phyloP scores from a whole-genome alignment of 176 grass and related monocot species.

The Zizania latifolia region DNA sequence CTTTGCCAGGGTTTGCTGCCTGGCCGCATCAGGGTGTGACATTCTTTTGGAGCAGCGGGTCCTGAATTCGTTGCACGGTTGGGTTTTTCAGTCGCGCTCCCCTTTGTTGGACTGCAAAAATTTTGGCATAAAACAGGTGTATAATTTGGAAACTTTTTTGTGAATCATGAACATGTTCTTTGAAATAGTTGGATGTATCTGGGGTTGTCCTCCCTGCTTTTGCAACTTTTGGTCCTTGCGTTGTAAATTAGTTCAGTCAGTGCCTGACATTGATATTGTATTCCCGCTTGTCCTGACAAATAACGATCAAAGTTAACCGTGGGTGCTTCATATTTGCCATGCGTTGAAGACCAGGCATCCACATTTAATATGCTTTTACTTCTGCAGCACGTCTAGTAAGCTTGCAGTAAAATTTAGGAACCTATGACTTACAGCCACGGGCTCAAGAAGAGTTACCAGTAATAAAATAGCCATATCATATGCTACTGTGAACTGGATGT shows the following conservation, averaged over 20 bases:
- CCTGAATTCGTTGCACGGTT: conserved; percentile 32
- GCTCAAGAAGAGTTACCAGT: too few relatives aligned
- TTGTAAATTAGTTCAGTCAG: conserved; percentile 42
- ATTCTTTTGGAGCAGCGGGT: conserved; percentile 41
- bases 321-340: background rate
- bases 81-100: conserved; percentile 2
- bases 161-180: conserved; percentile 2
- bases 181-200: conserved; percentile 14
- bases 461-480: too few relatives aligned
- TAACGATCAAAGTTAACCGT: conserved; percentile 20
- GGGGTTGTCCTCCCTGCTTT: background rate
- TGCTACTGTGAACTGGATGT: too few relatives aligned
- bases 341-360: background rate
- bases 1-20: conserved; percentile 5
- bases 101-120: conserved; percentile 26
- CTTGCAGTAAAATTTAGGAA: too few relatives aligned
- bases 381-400: too few relatives aligned
- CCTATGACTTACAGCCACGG: too few relatives aligned
- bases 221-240: background rate
- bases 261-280: conserved; percentile 15
- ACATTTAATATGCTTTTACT: background rate
- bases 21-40: conserved; percentile 29
- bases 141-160: conserved; percentile 28
- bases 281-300: conserved; percentile 15
- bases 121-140: conserved; percentile 48